Conservation (phyloP, 2,329 filamentous ascomycete genomes). For the Aspergillus eucalypticola region DNA sequence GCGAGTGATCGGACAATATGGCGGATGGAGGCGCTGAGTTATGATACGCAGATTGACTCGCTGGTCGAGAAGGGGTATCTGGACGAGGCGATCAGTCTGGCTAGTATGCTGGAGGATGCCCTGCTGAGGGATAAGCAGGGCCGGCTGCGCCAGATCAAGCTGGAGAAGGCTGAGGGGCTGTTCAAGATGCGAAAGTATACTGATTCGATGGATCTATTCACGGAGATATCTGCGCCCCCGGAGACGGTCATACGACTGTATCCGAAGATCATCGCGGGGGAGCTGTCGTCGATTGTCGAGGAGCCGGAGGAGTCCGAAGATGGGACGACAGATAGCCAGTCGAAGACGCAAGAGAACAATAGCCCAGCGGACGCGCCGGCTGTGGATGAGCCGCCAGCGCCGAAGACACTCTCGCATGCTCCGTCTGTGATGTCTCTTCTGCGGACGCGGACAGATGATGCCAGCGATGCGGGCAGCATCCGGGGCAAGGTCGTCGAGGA, state of each 20-base stretch:
- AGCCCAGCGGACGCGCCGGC: conserved; percentile 25
- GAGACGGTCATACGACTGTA: conserved; percentile 85
- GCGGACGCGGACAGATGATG: conserved; percentile 37
- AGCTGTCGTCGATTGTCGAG: conserved; percentile 65
- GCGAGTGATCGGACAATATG: conserved; percentile 88
- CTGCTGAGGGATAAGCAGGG: conserved; percentile 79
- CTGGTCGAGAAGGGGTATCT: conserved; percentile 72
- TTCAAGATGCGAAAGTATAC: conserved; percentile 83
- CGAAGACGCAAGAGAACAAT: conserved; percentile 32
- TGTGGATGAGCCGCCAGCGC: conserved; percentile 28
- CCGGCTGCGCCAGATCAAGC: conserved; percentile 81
- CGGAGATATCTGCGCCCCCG: conserved; percentile 83
- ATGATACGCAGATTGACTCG: conserved; percentile 84
- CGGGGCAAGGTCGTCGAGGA: conserved; percentile 36
- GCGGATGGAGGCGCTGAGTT: conserved; percentile 93
- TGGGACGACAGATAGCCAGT: conserved; percentile 22
- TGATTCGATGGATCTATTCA: conserved; percentile 86
- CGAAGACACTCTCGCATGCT: conserved; percentile 33
- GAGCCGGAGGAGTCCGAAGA: conserved; percentile 44
- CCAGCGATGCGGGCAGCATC: conserved; percentile 43
- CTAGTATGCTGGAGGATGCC: conserved; percentile 89
- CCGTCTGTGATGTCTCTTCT: conserved; percentile 43
- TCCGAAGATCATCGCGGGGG: conserved; percentile 79
- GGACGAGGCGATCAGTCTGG: conserved; percentile 88
- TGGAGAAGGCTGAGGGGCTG: conserved; percentile 82